Evolutionary conservation across 352 stramenopile species (phyloP).

Genomic region (Pythium sukuiense): DNA sequence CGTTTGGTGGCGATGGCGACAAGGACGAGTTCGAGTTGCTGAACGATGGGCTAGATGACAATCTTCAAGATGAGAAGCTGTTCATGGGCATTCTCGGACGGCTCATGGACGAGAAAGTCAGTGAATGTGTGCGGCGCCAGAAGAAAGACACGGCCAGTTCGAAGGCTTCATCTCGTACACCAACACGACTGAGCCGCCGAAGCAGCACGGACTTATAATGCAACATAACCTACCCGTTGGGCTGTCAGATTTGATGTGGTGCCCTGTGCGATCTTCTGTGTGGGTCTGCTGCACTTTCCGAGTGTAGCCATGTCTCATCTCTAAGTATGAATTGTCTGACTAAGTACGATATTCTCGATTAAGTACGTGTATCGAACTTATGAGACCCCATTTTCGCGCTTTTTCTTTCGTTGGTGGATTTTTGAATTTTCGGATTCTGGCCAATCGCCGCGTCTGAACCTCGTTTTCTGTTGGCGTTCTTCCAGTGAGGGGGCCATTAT

Average conservation of each 20-base stretch:
- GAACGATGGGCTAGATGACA: slow-evolving; percentile 60
- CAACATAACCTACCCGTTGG: not conserved
- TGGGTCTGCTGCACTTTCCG: not conserved
- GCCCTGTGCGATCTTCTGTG: too few species aligned
- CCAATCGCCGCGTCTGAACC: slow-evolving; percentile 3
- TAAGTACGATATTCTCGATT: not conserved
- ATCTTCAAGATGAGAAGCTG: slow-evolving; percentile 68
- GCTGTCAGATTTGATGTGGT: not conserved
- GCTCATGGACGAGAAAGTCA: slow-evolving; percentile 69
- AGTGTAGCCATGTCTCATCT: not conserved
- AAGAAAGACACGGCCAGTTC: not conserved
- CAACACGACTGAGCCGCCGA: slow-evolving; percentile 2
- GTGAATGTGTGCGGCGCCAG: slow-evolving; percentile 26
- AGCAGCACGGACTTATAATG: slow-evolving; percentile 4
- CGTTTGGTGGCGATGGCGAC: slow-evolving; percentile 36
- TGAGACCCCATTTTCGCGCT: not conserved
- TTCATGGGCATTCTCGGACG: slow-evolving; percentile 65
- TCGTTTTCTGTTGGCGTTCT: slow-evolving; percentile 6
- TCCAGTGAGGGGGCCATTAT: not conserved
- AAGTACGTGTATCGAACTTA: slow-evolving; percentile 5
- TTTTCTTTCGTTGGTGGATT: not conserved
- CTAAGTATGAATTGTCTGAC: too few species aligned
- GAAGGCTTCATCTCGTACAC: not conserved
- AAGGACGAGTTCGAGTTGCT: slow-evolving; percentile 80
- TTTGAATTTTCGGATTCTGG: slow-evolving; percentile 32